A percentile compares a stretch with the other conserved stretches of the same genome.
phyloP scores from a whole-genome alignment of 352 stramenopile species.

The Phytophthora sp. region DNA sequence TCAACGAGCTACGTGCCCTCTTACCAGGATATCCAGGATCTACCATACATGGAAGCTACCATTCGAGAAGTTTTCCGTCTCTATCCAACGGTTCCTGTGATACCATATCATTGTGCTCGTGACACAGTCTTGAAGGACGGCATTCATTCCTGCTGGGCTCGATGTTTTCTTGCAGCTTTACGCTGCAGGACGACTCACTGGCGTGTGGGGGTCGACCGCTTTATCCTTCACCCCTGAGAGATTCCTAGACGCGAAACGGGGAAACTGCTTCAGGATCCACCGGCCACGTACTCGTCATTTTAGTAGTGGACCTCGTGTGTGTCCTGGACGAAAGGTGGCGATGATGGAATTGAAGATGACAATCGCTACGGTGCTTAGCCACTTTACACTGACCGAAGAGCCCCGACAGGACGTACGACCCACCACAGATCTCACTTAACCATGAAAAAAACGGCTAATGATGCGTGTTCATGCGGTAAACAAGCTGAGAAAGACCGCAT shows the following conservation, averaged over 20 bases:
- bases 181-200: slow-evolving; percentile 37
- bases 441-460: slow-evolving; percentile 25
- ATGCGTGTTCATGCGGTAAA: neutral
- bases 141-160: slow-evolving; percentile 38
- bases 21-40: slow-evolving; percentile 8
- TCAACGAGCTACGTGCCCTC: slow-evolving; percentile 8
- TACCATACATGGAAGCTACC: slow-evolving; percentile 33
- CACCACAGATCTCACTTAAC: slow-evolving; percentile 21
- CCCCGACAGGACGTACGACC: slow-evolving; percentile 19
- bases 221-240: slow-evolving; percentile 44
- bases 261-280: slow-evolving; percentile 2
- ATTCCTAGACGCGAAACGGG: slow-evolving; percentile 36
- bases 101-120: slow-evolving; percentile 34
- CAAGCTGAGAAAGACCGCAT: neutral
- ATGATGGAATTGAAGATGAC: slow-evolving; percentile 31
- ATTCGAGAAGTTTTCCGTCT: slow-evolving; percentile 28
- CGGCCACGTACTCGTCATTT: slow-evolving; percentile 18
- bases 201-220: slow-evolving; percentile 48
- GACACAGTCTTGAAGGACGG: slow-evolving; percentile 54
- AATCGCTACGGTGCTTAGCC: slow-evolving; percentile 12
- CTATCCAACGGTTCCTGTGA: slow-evolving; percentile 38
- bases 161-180: slow-evolving; percentile 40
- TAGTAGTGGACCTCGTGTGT: slow-evolving; percentile 14
- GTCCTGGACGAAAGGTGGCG: slow-evolving; percentile 21
- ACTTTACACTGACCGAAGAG: slow-evolving; percentile 12